phyloP scores from a whole-genome alignment of 2,329 filamentous ascomycete genomes.

The Aspergillus spinulosporus region DNA sequence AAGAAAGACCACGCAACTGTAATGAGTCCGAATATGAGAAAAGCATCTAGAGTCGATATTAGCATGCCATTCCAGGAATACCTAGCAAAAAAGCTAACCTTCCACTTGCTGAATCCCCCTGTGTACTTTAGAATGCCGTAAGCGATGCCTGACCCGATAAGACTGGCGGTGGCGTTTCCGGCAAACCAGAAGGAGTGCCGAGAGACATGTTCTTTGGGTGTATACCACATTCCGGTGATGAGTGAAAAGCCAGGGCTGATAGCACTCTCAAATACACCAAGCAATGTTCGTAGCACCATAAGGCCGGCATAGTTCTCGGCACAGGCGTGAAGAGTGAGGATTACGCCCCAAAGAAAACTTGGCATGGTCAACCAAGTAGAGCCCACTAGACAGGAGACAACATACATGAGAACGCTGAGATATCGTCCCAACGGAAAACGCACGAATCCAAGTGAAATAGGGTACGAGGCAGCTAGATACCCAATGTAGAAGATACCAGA shows the following conservation, averaged over 20 bases:
- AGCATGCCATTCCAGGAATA: not conserved
- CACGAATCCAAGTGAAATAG: slow-evolving; percentile 36
- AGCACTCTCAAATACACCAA: slow-evolving; percentile 43
- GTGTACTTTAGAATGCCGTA: slow-evolving; percentile 16
- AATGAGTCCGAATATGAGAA: slow-evolving; percentile 21
- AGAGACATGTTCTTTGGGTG: slow-evolving; percentile 26
- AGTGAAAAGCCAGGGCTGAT: slow-evolving; percentile 36
- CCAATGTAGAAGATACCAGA: slow-evolving; percentile 30
- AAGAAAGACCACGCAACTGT: slow-evolving; percentile 14
- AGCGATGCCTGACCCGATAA: slow-evolving; percentile 25
- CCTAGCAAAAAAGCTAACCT: not conserved
- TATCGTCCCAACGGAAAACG: slow-evolving; percentile 36
- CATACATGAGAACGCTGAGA: slow-evolving; percentile 25
- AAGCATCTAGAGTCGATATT: slow-evolving; percentile 4
- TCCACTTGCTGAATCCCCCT: slow-evolving; percentile 9
- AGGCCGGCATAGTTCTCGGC: slow-evolving; percentile 37
- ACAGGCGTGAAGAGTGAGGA: slow-evolving; percentile 32
- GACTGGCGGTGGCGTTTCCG: slow-evolving; percentile 25
- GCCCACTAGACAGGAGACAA: not conserved
- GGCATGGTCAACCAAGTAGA: not conserved
- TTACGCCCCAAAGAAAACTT: slow-evolving; percentile 31
- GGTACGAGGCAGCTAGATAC: slow-evolving; percentile 33
- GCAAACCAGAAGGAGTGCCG: slow-evolving; percentile 26
- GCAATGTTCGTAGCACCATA: slow-evolving; percentile 42
- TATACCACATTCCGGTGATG: slow-evolving; percentile 35